Evolutionary conservation across 2,329 filamentous ascomycete genomes (phyloP), one percentile per base, ranked within the genome.

Genomic region (Scleromitrula shiraiana): DNA sequence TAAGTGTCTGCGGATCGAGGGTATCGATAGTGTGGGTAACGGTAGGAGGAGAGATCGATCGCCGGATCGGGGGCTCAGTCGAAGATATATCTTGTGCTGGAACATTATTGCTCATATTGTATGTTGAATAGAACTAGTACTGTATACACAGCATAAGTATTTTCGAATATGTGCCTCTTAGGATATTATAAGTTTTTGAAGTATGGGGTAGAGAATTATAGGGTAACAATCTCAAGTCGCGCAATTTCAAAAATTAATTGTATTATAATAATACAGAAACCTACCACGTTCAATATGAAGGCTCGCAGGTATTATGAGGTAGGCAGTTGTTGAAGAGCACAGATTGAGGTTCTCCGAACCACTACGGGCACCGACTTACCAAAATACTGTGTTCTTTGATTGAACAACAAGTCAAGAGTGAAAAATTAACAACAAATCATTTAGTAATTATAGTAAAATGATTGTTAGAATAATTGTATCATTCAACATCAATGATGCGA

Each of bases 101-200:
- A 50, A 41, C 53, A 55, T 58, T 56, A 55, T 61, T 53, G 58
- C 56, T 61, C 60, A 62, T 62, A 41, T 46, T 59, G 50, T 43
- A 45, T 39, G 24, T 49, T 10, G 45, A 35, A 23, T 46, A 32
- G 44, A 35, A 50, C 20, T 37, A 45, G 42, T 33, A 51, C 53
- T 51, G 57, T 52, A 26, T 26, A 22, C 38, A 38, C 32, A 48
- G 37, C 46, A 49, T 48, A 33, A 46, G 26, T 37, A 39, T 41
- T 20, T 23, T 22, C 35, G 20, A 39, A 22, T 14, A 36, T 36
- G 15, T n/a, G 23, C 23, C 17, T 14, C 29, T 29, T 47, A 10
- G 22, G 15, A 8, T 5, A 26, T 5, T 12, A n/a, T 20, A 22
- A 33, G 19, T 33, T 23, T 9, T 22, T 30, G 12, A 27, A 14